Base-by-base conservation (phyloP, 2,329 filamentous ascomycete species). In the Curvularia sp. region DNA sequence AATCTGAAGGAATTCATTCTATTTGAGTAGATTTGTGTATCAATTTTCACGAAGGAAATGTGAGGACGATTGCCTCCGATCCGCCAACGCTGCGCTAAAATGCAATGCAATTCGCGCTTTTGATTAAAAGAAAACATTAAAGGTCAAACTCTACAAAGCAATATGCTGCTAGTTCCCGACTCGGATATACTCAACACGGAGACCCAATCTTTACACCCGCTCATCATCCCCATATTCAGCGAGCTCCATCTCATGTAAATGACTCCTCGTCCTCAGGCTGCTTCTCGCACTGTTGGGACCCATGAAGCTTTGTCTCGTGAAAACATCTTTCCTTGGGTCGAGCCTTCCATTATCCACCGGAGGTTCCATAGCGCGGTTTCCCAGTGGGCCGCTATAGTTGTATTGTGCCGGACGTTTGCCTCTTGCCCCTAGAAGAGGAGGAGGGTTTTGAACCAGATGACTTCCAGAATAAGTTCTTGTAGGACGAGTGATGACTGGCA, bases 221-320 rank as follows among this genome's bases (percentile, higher is more conserved):
- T 38, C 35, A 9, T 38, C 35, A 18, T 38, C 35, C 35, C 35
- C 35, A 18, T 38, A 38, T 42, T 73, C 69, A 3, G 65, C 68
- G 57, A 68, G 22, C 55, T 71, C 63, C 53, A 75, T 58, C 55
- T 72, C 70, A 56, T 72, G 66, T 43, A 75, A 53, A 63, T 72
- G 65, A 50, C 71, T 75, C 49, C 62, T 65, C 22, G 67, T 51
- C 33, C 72, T 61, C 8, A 69, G 48, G 57, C 72, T 75, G 53
- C 69, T 74, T 48, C 65, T 63, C 35, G 59, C 58, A 58, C 72
- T 75, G 8, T 66, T 66, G 1, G 62, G 57, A 5, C 54, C 47
- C 0, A 63, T 61, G 24, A 66, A 31, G 51, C 64, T 69, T 48
- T 72, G 71, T 20, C 71, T 58, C 52, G 67, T 63, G 5, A 71